Evolutionary conservation across 2,329 filamentous ascomycete genomes (phyloP), one percentile per base, ranked within the genome.

Genomic region (Sporothrix luriei): DNA sequence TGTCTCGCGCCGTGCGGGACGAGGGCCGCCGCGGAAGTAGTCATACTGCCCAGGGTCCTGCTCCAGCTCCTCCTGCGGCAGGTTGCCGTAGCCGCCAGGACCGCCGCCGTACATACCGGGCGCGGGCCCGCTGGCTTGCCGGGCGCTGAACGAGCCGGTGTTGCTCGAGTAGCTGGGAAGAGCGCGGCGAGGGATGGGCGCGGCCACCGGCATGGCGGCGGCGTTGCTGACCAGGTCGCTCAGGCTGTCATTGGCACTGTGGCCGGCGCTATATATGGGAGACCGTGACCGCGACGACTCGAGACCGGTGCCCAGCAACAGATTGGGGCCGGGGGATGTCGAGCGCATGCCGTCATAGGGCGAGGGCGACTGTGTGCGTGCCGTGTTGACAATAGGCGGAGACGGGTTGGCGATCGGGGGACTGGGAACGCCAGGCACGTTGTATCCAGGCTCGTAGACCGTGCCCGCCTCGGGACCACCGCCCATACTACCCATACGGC

Each of bases 101-200:
- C 87, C 86, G 68, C 86, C 85, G 21, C 86, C 86, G 21, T 88
- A 76, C 71, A 86, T 84, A 13, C 85, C 84, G 4, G 82, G 82
- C 21, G 11, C 55, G 9, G 55, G 26, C 24, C 68, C 19, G 38
- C 54, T 64, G 4, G 26, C 66, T 7, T 19, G 11, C 26, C 26
- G 40, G 1, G 49, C 3, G 21, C 24, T n/a, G 1, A n/a, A 33
- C 2, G 54, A 33, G 40, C 33, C 52, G n/a, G 10, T 52, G 14
- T 48, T 48, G 10, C 19, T 49, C 2, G 51, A 43, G 4, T 49
- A 49, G 5, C 62, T 62, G 13, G 48, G 57, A 1, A 62, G 10
- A 1, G 62, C 26, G 14, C 46, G 62, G 24, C 54, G 65, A 0
- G 68, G 64, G 11, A 66, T 38, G 0, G 71, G 67, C 2, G 66